Evolutionary conservation across 208 protist genomes (phyloP).

Genomic region (Leishmania turanica): DNA sequence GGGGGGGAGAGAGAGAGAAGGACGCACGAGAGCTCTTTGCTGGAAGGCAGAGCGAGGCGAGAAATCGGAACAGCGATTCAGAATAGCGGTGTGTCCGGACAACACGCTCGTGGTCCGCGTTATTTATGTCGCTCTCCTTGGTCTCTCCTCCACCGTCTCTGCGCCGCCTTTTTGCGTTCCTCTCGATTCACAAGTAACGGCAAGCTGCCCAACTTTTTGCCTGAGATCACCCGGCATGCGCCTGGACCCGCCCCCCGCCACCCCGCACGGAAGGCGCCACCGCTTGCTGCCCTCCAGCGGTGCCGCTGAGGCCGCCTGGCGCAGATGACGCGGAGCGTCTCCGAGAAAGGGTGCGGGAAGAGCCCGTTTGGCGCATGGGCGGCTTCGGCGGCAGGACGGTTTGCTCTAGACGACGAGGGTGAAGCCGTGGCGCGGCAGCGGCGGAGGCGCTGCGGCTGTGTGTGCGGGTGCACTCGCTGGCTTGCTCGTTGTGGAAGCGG

Average conservation of each 20-base stretch:
- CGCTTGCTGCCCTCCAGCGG: constrained; percentile 37
- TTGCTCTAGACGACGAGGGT: background rate
- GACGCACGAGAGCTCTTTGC: background rate
- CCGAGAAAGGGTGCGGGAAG: background rate
- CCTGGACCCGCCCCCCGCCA: background rate
- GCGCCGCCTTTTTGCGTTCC: background rate
- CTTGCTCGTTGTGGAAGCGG: background rate
- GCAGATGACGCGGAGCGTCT: background rate
- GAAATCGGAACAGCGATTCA: too few species aligned
- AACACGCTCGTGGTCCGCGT: background rate
- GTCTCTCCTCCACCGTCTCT: background rate
- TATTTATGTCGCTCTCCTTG: background rate
- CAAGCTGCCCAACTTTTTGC: background rate
- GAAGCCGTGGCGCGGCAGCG: background rate
- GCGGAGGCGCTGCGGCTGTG: background rate
- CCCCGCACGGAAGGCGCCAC: background rate
- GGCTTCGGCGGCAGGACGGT: background rate
- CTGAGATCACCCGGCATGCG: background rate
- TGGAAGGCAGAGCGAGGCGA: too few species aligned
- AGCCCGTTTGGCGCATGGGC: background rate
- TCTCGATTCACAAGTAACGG: background rate
- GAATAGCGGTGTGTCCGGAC: too few species aligned
- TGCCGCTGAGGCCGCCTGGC: background rate
- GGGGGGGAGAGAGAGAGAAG: background rate
- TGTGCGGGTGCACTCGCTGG: background rate